These are phyloP conservation scores for Candida manassasensis DNA, from an alignment of 805 yeast genomes.

Conservation along the genomic window DNA sequence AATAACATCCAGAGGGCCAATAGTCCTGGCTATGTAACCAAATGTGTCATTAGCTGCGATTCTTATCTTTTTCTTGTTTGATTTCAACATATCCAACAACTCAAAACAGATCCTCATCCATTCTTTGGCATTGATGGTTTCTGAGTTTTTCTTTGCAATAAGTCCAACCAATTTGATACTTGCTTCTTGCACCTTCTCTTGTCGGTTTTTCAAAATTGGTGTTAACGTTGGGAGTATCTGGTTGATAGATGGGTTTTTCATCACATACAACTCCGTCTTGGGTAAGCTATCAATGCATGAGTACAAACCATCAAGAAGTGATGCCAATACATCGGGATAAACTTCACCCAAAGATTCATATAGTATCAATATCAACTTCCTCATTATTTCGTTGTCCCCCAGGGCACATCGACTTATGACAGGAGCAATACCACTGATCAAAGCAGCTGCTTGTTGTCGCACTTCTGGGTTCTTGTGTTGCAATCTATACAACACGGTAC, in stretches of 20 bases:
- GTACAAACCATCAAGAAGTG: slow-evolving; percentile 68
- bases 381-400: slow-evolving; percentile 56
- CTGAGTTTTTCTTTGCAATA: slow-evolving; percentile 77
- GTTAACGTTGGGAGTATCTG: slow-evolving; percentile 84
- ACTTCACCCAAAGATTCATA: slow-evolving; percentile 93
- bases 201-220: slow-evolving; percentile 84
- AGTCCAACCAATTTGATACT: slow-evolving; percentile 75
- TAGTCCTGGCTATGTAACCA: slow-evolving; percentile 84
- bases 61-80: slow-evolving; percentile 71
- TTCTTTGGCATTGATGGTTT: slow-evolving; percentile 81
- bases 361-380: slow-evolving; percentile 67
- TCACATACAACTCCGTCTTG: slow-evolving; percentile 47
- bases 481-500: slow-evolving; percentile 67
- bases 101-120: slow-evolving; percentile 98
- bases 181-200: slow-evolving; percentile 85
- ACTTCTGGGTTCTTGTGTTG: slow-evolving; percentile 67
- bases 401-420: slow-evolving; percentile 57
- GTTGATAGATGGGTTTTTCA: slow-evolving; percentile 64
- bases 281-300: slow-evolving; percentile 60
- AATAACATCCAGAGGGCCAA: slow-evolving; percentile 94
- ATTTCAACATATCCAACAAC: slow-evolving; percentile 80
- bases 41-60: slow-evolving; percentile 85
- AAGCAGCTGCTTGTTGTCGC: slow-evolving; percentile 80
- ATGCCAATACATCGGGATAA: slow-evolving; percentile 88
- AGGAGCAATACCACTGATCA: slow-evolving; percentile 62